Conservation (phyloP, 176 grass and related monocot genomes). For the Lolium multiflorum region DNA sequence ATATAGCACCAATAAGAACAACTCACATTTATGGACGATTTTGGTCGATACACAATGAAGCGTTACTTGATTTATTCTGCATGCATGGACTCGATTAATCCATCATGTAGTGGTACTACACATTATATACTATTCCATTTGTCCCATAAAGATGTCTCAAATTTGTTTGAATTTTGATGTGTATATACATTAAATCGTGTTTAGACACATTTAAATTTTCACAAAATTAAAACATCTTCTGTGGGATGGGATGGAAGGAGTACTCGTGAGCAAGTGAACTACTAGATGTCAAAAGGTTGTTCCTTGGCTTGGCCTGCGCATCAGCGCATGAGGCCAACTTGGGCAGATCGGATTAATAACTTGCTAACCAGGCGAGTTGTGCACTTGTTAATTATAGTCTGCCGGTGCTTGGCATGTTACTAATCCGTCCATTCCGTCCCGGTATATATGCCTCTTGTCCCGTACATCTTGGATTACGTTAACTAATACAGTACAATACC, state of each 20-base stretch:
- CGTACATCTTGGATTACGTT: neutral
- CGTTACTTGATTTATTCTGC: neutral
- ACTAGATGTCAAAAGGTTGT: neutral
- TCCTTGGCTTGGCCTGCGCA: neutral
- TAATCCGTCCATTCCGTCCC: neutral
- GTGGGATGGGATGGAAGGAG: neutral
- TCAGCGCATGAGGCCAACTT: neutral
- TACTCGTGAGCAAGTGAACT: neutral
- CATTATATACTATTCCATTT: too few relatives aligned
- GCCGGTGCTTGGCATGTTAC: constrained; percentile 12
- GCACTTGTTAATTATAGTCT: neutral
- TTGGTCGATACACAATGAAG: neutral
- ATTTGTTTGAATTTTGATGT: too few relatives aligned
- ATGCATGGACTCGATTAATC: neutral
- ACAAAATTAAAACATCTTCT: too few relatives aligned
- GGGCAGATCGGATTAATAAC: neutral
- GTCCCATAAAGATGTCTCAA: too few relatives aligned
- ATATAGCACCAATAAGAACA: neutral
- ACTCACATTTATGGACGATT: neutral
- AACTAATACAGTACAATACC: neutral
- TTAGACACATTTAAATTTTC: too few relatives aligned
- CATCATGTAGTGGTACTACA: neutral
- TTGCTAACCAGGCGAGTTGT: neutral
- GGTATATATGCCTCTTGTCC: neutral
- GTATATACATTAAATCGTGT: too few relatives aligned